Conservation (phyloP, 345 rosid genomes). For the Brassica incana region DNA sequence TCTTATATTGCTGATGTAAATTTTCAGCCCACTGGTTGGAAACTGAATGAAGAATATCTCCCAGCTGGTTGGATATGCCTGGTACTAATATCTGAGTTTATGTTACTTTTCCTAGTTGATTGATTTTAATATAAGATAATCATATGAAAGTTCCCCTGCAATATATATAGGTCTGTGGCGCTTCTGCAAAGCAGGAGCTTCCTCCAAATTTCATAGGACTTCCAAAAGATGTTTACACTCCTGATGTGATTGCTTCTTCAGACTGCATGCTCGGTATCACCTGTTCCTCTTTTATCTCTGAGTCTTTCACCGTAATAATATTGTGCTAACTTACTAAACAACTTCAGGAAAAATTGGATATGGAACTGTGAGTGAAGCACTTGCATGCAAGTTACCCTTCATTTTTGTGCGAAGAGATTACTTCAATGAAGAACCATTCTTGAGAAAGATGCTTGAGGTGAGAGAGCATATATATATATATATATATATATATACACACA, state of each 20-base stretch:
- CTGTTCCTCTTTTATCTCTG: neutral
- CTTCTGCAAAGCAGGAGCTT: conserved; percentile 70
- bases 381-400: conserved; percentile 85
- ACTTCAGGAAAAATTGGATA: conserved; percentile 90
- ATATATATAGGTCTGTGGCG: conserved; percentile 77
- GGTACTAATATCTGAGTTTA: conserved; percentile 48
- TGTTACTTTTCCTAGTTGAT: neutral
- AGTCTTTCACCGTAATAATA: neutral
- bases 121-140: neutral
- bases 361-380: conserved; percentile 91
- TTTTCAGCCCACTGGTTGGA: conserved; percentile 90
- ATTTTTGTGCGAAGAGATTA: conserved; percentile 92
- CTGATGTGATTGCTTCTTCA: conserved; percentile 88
- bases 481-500: neutral
- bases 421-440: conserved; percentile 91
- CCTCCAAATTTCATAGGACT: conserved; percentile 83
- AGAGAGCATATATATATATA: neutral
- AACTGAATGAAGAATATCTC: conserved; percentile 68
- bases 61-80: conserved; percentile 90
- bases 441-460: conserved; percentile 97
- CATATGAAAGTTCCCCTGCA: neutral
- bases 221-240: conserved; percentile 79
- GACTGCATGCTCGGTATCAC: conserved; percentile 90
- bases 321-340: neutral
- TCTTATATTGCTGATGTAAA: neutral